phyloP scores from a whole-genome alignment of 2,329 filamentous ascomycete genomes.

The Thielaviopsis musarum region DNA sequence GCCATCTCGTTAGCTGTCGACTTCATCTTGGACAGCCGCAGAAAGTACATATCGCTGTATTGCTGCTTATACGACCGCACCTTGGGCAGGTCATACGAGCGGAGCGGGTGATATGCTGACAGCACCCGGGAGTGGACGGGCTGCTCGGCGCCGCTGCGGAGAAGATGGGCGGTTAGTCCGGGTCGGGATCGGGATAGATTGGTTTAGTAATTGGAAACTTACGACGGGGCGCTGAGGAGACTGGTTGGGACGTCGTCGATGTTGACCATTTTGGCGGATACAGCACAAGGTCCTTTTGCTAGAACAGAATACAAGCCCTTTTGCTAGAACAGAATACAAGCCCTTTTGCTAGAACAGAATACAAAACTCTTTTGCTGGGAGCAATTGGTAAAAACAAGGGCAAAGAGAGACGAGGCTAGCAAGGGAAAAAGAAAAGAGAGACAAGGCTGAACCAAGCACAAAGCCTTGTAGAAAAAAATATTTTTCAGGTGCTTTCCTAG shows the following conservation, averaged over 20 bases:
- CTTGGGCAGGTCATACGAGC: conserved; percentile 56
- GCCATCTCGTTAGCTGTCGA: conserved; percentile 64
- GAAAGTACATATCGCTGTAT: conserved; percentile 94
- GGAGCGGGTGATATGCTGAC: conserved; percentile 54
- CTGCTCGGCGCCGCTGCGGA: neutral
- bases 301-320: neutral
- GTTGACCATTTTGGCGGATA: conserved; percentile 18
- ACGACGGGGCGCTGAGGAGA: conserved; percentile 21
- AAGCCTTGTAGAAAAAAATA: too few species aligned
- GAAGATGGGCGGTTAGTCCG: neutral
- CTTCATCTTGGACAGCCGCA: conserved; percentile 76
- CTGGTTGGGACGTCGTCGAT: conserved; percentile 20
- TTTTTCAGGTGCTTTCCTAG: too few species aligned
- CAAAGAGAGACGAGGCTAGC: too few species aligned
- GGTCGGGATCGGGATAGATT: conserved; percentile 16
- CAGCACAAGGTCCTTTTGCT: neutral
- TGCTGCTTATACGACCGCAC: conserved; percentile 76
- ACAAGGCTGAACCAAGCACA: too few species aligned
- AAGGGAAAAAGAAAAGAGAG: neutral
- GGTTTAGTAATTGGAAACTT: conserved; percentile 10
- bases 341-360: neutral
- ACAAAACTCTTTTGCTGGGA: neutral
- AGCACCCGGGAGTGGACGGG: conserved; percentile 13
- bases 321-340: neutral
- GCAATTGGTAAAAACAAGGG: too few species aligned